phyloP scores from a whole-genome alignment of 192 early-diverging fungal genomes.

The Mortierella antarctica region DNA sequence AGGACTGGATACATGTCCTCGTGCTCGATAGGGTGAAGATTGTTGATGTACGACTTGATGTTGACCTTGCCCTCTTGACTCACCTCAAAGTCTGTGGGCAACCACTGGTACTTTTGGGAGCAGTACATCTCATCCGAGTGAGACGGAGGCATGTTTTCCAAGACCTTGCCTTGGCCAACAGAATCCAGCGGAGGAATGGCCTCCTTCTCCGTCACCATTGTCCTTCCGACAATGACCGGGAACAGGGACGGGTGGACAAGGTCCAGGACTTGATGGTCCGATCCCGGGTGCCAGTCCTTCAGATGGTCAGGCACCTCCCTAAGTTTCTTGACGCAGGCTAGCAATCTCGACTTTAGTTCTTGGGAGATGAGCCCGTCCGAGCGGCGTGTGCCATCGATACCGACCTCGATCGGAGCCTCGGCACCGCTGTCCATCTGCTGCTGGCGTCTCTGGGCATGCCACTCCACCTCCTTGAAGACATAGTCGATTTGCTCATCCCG shows the following conservation, averaged over 20 bases:
- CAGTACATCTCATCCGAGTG: neutral
- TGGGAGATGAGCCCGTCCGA: constrained; percentile 49
- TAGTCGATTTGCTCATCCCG: constrained; percentile 57
- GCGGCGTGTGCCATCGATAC: constrained; percentile 10
- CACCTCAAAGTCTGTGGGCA: constrained; percentile 74
- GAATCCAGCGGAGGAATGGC: constrained; percentile 8
- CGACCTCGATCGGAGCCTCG: neutral
- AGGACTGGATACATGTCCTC: constrained; percentile 64
- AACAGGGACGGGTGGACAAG: constrained; percentile 66
- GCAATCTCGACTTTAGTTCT: constrained; percentile 29
- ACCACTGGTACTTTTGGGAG: constrained; percentile 65
- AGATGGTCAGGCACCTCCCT: constrained; percentile 43
- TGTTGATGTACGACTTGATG: constrained; percentile 80
- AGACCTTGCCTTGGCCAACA: neutral
- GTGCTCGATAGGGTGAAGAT: constrained; percentile 67
- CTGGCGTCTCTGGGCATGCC: constrained; percentile 40
- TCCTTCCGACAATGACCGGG: constrained; percentile 46
- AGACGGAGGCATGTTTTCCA: neutral
- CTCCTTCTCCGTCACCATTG: constrained; percentile 6
- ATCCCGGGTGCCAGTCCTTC: constrained; percentile 60
- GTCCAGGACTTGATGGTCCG: constrained; percentile 61
- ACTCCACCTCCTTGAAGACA: constrained; percentile 58
- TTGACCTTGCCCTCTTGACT: constrained; percentile 55
- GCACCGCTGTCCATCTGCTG: constrained; percentile 28
- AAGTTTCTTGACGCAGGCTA: constrained; percentile 43